A percentile compares a stretch with the other conserved stretches of the same genome.
Evolutionary conservation across 2,329 filamentous ascomycete species (phyloP).

Genomic region (Pseudopithomyces maydicus): DNA sequence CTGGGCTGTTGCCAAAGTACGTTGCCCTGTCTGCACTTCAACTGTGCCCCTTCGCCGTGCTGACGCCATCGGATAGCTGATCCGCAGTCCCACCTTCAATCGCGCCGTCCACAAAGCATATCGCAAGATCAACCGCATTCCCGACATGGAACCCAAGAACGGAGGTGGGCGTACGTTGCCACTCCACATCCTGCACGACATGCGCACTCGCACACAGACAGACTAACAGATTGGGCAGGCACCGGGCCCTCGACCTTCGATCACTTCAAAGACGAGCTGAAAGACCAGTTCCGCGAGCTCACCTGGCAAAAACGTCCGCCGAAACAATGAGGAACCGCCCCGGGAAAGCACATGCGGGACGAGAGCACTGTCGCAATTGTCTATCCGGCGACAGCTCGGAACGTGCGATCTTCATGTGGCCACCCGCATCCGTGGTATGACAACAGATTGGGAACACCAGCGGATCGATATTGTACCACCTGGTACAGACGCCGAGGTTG

Average conservation of each 20-base stretch:
- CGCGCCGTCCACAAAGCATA: conserved; percentile 58
- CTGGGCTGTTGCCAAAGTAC: conserved; percentile 45
- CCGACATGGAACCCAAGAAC: conserved; percentile 46
- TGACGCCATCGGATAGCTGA: conserved; percentile 45
- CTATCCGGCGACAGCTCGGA: too few relatives aligned
- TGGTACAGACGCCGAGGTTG: too few relatives aligned
- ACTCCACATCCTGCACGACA: too few relatives aligned
- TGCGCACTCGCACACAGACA: too few relatives aligned
- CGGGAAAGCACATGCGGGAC: too few relatives aligned
- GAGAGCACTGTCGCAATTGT: too few relatives aligned
- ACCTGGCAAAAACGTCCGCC: conserved; percentile 43
- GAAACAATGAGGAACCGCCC: conserved; percentile 18
- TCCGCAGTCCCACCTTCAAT: conserved; percentile 61
- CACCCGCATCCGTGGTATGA: too few relatives aligned
- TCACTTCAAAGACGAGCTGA: conserved; percentile 61
- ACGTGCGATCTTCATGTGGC: too few relatives aligned
- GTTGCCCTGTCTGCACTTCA: conserved; percentile 12
- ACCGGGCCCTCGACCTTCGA: conserved; percentile 50
- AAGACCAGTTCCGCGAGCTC: conserved; percentile 49
- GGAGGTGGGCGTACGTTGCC: conserved; percentile 51
- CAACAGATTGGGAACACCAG: too few relatives aligned
- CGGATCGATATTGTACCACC: too few relatives aligned
- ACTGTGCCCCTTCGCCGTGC: background rate
- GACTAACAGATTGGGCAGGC: conserved; percentile 22
- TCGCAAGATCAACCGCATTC: conserved; percentile 51